Base-by-base conservation (phyloP, 805 yeast species). In the Yueomyces sp. region DNA sequence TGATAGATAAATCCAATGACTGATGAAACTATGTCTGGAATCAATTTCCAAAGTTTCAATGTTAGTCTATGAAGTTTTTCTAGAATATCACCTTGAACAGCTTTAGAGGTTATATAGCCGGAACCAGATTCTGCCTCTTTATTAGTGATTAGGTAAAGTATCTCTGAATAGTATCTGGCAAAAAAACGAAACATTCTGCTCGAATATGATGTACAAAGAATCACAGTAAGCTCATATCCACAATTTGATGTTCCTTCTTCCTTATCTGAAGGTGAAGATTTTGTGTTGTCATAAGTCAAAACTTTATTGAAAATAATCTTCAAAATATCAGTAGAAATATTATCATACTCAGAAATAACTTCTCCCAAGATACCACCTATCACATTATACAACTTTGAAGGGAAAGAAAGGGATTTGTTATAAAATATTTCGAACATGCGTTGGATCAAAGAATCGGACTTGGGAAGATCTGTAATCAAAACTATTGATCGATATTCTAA, bases 1-100 rank as follows among this genome's bases (percentile, higher is more conserved):
- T 84, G 86, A 50, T 84, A 85, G 3, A 87, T 65, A 42, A 85
- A 72, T 0, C 94, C 92, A 69, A 84, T 75, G 0, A 83, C 81
- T 1, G 92, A 76, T 3, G 74, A 70, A 8, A 85, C 66, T 26
- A 84, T 63, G 40, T 82, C 92, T 0, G 96, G 96, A 0, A 78
- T 79, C 42, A 74, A 70, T 51, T 69, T 74, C 95, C 96, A 88
- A 2, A 87, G 64, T 47, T 79, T 80, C 2, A 79, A 63, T 0
- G 80, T 64, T 33, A 85, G 62, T 9, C 60, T 68, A 54, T 86
- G 94, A 3, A 84, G 66, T 53, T 79, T 80, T 8, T 66, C 67
- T 43, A 84, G 60, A 26, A 74, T 75, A 38, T 66, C 70, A 19
- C 40, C 38, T 29, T 42, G 34, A 29, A 44, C 45, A 11, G 45